Base-by-base conservation (phyloP, 805 yeast species). In the Zygosaccharomyces lentus region DNA sequence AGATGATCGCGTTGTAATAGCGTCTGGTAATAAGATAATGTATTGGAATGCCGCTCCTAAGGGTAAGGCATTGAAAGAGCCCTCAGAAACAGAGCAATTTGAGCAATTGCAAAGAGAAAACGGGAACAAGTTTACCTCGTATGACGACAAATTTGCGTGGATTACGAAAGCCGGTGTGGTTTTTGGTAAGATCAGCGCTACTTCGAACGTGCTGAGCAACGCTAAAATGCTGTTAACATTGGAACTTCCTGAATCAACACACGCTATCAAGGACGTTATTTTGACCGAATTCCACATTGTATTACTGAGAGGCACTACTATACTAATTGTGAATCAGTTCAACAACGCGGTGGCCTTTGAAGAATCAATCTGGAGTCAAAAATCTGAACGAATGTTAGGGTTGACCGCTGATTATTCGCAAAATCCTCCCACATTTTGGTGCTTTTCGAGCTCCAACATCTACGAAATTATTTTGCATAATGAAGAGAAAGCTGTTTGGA, bases 401-500 rank as follows among this genome's bases (percentile, higher is more conserved):
- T 58, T 80, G 4, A 57, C 74, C 2, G 70, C 72, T 1, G 95
- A 85, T 55, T 64, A 65, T 42, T 48, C 63, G 3, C 65, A 65
- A 36, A 86, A 19, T 4, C 51, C 52, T 4, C 55, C 58, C 8
- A 66, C 98, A 0, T 85, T 71, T 55, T 93, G 99, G 99, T 64
- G 85, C 3, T 87, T 71, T 55, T 78, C 93, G 0, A 64, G 68
- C 9, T 58, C 66, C 4, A 72, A 72, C 40, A 78, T 93, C 8
- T 85, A 75, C 59, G 99, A 93, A 61, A 65, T 93, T 6, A 73
- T 83, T 8, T 69, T 87, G 9, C 74, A 74, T 29, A 76, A 84
- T 57, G 97, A 91, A 62, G 71, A 81, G 4, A 69, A 75, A 4
- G 84, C 84, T 21, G 81, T 90, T 2, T 87, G 97, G 96, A 76